Base-by-base conservation (phyloP, 208 protist species). In the Angomonas deanei region DNA sequence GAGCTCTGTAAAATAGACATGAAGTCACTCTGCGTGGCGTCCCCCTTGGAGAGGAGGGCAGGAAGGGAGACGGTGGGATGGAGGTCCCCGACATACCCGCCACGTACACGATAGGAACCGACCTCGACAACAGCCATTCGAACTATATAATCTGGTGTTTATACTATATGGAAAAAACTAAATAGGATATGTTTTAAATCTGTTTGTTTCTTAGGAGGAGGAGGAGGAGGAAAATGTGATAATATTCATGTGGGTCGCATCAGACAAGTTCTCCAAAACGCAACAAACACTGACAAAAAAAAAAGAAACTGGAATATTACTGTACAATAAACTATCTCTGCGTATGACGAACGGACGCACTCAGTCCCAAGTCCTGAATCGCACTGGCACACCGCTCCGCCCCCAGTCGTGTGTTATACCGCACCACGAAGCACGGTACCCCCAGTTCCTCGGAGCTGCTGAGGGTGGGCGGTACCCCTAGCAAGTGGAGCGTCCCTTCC, bases 81-180 rank as follows among this genome's bases (percentile, higher is more conserved):
- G 21, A 75, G 56, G 57, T 95, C 88, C 32, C 88, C 88, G 57
- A 88, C 68, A 58, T 92, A 92, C 2, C 88, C 88, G 15, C 74
- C 80, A 27, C 88, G 78, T 0, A 83, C 61, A 26, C 59, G 72
- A 66, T 77, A 89, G 27, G 78, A 79, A 10, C 88, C 88, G 15
- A 95, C 61, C 55, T 95, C 88, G 36, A 94, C 82, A 15, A 92
- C 85, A 17, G 88, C 80, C 88, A 93, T 93, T 13, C n/a, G 2
- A 36, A 31, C 19, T 19, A n/a, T 8, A n/a, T 8, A 42, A 42
- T 42, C n/a, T n/a, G n/a, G n/a, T n/a, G n/a, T n/a, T n/a, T n/a
- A n/a, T n/a, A n/a, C n/a, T n/a, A n/a, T 56, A 27, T 33, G 6
- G 28, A 56, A 34, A 33, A 33, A 42, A n/a, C 34, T 15, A 15